Conservation (phyloP, 306 rosid genomes). For the Acmispon strigosus region DNA sequence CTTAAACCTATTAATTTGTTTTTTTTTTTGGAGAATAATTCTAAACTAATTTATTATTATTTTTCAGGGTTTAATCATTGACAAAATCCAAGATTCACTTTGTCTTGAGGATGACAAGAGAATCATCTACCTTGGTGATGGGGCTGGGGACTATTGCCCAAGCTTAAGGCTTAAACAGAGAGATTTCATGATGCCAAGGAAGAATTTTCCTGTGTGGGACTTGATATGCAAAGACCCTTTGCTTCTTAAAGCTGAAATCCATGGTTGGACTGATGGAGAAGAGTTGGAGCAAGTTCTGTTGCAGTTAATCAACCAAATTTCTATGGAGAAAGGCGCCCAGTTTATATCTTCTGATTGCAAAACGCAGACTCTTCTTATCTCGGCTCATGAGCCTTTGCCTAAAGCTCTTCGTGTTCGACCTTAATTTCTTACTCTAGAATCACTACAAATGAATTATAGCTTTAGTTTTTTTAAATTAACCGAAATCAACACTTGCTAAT, state of each 20-base stretch:
- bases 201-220: constrained; percentile 54
- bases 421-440: neutral
- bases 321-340: constrained; percentile 14
- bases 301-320: constrained; percentile 28
- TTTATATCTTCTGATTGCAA: constrained; percentile 49
- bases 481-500: too few relatives aligned
- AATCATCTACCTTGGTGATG: constrained; percentile 60
- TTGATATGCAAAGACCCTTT: constrained; percentile 42
- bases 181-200: constrained; percentile 63
- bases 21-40: neutral
- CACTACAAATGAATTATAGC: neutral
- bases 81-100: constrained; percentile 35
- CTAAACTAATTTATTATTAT: neutral
- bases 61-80: constrained; percentile 39
- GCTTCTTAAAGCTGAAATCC: constrained; percentile 47
- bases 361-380: constrained; percentile 21
- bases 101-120: constrained; percentile 25
- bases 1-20: too few relatives aligned
- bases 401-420: constrained; percentile 38
- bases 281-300: constrained; percentile 30
- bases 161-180: constrained; percentile 41
- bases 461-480: too few relatives aligned
- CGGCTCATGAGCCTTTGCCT: constrained; percentile 37
- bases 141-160: constrained; percentile 60
- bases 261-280: constrained; percentile 51